Evolutionary conservation across 2,329 filamentous ascomycete species (phyloP), one percentile per base, ranked within the genome.

Genomic region (Trichoderma brevicompactum): DNA sequence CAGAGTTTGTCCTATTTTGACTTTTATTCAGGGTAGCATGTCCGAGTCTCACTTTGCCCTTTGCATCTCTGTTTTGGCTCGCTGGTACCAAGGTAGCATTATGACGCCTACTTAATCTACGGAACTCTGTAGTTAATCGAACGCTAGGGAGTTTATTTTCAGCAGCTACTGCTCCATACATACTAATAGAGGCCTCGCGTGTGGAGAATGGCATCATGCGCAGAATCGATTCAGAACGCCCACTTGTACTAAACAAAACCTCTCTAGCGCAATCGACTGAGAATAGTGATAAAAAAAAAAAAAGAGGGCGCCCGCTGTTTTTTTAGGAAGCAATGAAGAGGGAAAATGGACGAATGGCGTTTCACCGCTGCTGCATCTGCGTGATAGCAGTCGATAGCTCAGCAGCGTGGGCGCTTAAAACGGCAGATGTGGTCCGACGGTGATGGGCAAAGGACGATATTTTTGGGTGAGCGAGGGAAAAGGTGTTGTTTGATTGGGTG

Each of bases 401-500:
- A 36, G 52, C 28, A 53, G 58, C 17, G 46, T 43, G 58, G 58
- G 58, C 58, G 58, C 58, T 62, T 62, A 62, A 52, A 53, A 52
- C 48, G 38, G 48, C 58, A 62, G n/a, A 62, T 15, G 58, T 60
- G 56, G 56, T 60, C 44, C 56, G 56, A 60, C 40, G 28, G 54
- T 23, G 52, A 49, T 15, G 44, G 44, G 19, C 44, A 36, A 19
- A 23, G 13, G 49, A 56, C 19, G 28, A 58, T 58, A 46, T 36
- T 34, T 19, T 46, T 36, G 54, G n/a, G 34, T 10, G 17, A 12
- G 23, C 7, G 15, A 44, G 54, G 56, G 13, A 34, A 44, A 61
- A 34, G 58, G 38, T 62, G 58, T 53, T 43, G 58, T 62, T 52
- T 62, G 58, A 62, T 62, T 62, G 58, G 58, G 13, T 13, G 23